phyloP scores from a whole-genome alignment of 1,284 basidiomycete genomes.

The Wolfiporia cocos region DNA sequence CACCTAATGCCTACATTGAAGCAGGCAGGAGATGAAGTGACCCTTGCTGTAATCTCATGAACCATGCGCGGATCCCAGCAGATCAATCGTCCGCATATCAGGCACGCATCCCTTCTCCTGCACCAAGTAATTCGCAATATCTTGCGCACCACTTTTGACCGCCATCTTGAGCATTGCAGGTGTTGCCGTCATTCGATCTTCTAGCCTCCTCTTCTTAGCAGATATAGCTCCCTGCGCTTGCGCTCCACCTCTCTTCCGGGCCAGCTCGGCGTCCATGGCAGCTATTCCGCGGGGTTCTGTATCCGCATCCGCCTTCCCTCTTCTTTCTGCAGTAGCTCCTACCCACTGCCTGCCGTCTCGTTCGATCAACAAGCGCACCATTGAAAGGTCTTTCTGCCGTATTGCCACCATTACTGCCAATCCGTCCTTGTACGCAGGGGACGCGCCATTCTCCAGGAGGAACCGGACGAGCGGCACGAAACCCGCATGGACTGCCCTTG shows the following conservation, averaged over 20 bases:
- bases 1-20: no score
- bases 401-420: constrained; percentile 76
- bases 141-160: constrained; percentile 53
- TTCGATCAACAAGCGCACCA: constrained; percentile 76
- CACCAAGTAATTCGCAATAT: constrained; percentile 70
- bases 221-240: no score
- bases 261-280: no score
- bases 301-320: no score
- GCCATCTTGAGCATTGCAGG: constrained; percentile 58
- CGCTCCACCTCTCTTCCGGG: no score
- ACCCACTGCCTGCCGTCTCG: constrained; percentile 24
- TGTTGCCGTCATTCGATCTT: constrained; percentile 54
- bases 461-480: constrained; percentile 62
- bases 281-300: no score
- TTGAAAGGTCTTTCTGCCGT: constrained; percentile 52
- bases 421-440: constrained; percentile 51
- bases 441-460: constrained; percentile 67
- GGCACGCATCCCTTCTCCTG: constrained; percentile 73
- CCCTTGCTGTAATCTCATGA: no score
- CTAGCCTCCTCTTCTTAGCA: constrained; percentile 48
- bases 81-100: constrained; percentile 65
- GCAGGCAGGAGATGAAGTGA: no score
- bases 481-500: constrained; percentile 62
- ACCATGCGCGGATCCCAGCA: no score
- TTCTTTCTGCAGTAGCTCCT: no score